These are phyloP conservation scores for Microcyclospora tardicrescens DNA, from an alignment of 2,329 filamentous ascomycete species.

Conservation along the genomic window DNA sequence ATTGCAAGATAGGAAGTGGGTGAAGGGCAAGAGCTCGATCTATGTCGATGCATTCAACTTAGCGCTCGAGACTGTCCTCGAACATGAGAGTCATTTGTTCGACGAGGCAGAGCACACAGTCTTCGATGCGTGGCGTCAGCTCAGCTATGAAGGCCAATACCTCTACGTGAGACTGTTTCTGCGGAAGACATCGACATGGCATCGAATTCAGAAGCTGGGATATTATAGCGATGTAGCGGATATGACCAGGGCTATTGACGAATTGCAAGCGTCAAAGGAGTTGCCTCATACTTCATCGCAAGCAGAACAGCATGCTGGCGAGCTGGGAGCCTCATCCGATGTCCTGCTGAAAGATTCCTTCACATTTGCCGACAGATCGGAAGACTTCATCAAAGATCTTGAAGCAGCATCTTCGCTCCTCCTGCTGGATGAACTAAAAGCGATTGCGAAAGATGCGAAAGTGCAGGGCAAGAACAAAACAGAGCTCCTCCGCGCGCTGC, in stretches of 20 bases:
- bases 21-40: conserved; percentile 69
- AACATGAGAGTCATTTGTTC: conserved; percentile 81
- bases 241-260: conserved; percentile 49
- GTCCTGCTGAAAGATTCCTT: conserved; percentile 45
- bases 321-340: conserved; percentile 35
- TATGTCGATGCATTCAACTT: conserved; percentile 97
- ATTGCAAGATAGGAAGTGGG: conserved; percentile 50
- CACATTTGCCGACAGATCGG: conserved; percentile 67
- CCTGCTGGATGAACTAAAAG: conserved; percentile 76
- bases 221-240: conserved; percentile 78
- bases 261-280: conserved; percentile 45
- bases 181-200: conserved; percentile 83
- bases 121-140: conserved; percentile 59
- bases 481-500: conserved; percentile 62
- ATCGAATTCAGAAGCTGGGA: conserved; percentile 61
- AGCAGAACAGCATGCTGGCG: conserved; percentile 32
- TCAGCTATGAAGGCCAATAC: conserved; percentile 81
- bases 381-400: conserved; percentile 58
- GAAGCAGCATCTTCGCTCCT: conserved; percentile 75
- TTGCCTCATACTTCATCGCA: conserved; percentile 39
- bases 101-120: conserved; percentile 63
- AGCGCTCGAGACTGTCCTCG: conserved; percentile 74
- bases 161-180: conserved; percentile 90
- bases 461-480: conserved; percentile 78
- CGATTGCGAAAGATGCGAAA: conserved; percentile 72